phyloP scores from a whole-genome alignment of 2,329 filamentous ascomycete genomes.

The Colletotrichum sp. region DNA sequence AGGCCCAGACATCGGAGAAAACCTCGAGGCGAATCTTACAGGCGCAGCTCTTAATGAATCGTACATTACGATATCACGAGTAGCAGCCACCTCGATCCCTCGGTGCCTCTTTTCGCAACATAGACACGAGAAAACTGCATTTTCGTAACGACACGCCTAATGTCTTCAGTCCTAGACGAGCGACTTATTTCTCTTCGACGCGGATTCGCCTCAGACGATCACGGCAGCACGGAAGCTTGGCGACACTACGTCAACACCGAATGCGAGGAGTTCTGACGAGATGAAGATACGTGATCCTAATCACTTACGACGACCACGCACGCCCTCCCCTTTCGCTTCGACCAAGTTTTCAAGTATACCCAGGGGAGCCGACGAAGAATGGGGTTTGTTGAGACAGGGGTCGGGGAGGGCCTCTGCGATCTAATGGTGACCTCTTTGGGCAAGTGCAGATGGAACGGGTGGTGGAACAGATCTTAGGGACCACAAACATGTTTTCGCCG shows the following conservation, averaged over 20 bases:
- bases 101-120: constrained; percentile 26
- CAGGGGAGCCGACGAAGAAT: constrained; percentile 29
- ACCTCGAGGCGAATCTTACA: background rate
- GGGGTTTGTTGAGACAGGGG: constrained; percentile 31
- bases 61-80: constrained; percentile 4
- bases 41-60: constrained; percentile 3
- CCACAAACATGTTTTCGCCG: background rate
- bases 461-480: background rate
- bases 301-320: constrained; percentile 29
- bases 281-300: constrained; percentile 28
- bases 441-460: background rate
- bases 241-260: background rate
- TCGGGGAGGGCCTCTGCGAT: constrained; percentile 31
- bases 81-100: background rate
- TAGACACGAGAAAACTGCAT: constrained; percentile 33
- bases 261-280: constrained; percentile 11
- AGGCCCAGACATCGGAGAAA: background rate
- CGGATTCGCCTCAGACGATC: constrained; percentile 24
- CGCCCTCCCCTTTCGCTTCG: constrained; percentile 39
- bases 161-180: constrained; percentile 34
- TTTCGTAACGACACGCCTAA: constrained; percentile 39
- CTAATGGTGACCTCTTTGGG: constrained; percentile 24
- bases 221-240: background rate
- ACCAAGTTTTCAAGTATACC: constrained; percentile 42
- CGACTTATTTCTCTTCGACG: constrained; percentile 28